A percentile compares a stretch with the other conserved stretches of the same genome.
phyloP scores from a whole-genome alignment of 345 rosid species.

The Salix dunnii region DNA sequence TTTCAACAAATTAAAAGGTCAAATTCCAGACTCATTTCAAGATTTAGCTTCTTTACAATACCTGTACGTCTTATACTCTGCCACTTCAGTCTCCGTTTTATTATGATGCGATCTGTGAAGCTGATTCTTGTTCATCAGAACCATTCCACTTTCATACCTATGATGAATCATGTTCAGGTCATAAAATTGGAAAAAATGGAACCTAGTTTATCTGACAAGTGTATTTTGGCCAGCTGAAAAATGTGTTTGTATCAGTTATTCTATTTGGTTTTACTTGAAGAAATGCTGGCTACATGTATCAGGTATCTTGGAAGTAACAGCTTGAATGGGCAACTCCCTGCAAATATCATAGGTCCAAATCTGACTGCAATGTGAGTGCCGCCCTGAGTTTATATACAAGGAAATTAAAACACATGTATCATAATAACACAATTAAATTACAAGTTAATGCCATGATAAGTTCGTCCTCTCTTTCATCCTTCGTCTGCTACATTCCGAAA shows the following conservation, averaged over 20 bases:
- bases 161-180: not conserved
- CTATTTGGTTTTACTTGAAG: slow-evolving; percentile 1
- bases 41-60: slow-evolving; percentile 26
- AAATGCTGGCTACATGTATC: not conserved
- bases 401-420: not conserved
- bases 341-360: slow-evolving; percentile 27
- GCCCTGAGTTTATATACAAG: not conserved
- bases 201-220: not conserved
- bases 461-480: not conserved
- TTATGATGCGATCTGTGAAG: not conserved
- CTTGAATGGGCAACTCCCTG: slow-evolving; percentile 47
- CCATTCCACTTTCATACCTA: not conserved
- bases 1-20: slow-evolving; percentile 55
- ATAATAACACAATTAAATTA: not conserved
- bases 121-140: not conserved
- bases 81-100: not conserved
- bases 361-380: slow-evolving; percentile 44
- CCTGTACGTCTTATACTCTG: slow-evolving; percentile 33
- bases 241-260: not conserved
- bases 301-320: slow-evolving; percentile 55
- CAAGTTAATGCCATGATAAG: not conserved
- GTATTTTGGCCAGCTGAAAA: not conserved
- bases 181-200: not conserved
- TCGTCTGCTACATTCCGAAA: not conserved
- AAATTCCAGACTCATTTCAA: slow-evolving; percentile 41